A percentile compares a stretch with the other conserved stretches of the same genome.
Conservation (phyloP, 2,329 filamentous ascomycete species). For the Didymella glomerata region DNA sequence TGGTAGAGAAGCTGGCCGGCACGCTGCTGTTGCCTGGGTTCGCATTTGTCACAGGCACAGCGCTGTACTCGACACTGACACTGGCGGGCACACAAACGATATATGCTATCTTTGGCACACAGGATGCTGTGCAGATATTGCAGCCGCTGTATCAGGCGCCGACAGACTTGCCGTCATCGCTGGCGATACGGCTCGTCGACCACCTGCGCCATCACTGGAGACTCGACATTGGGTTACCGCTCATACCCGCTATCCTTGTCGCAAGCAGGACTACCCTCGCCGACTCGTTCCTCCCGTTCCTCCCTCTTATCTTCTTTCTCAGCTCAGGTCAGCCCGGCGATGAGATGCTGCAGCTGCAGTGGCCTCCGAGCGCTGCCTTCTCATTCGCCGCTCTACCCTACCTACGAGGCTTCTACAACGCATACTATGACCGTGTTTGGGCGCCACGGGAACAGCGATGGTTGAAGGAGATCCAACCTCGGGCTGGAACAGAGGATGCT, state of each 20-base stretch:
- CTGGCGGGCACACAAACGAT: conserved; percentile 70
- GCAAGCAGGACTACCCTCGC: conserved; percentile 71
- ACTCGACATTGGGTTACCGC: conserved; percentile 67
- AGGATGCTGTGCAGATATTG: conserved; percentile 67
- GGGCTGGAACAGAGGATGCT: conserved; percentile 50
- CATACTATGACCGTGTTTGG: conserved; percentile 68
- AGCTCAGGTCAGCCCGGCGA: conserved; percentile 59
- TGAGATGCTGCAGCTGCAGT: conserved; percentile 62
- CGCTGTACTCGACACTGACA: conserved; percentile 56
- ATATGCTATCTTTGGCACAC: conserved; percentile 70
- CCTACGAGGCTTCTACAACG: conserved; percentile 69
- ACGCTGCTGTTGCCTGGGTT: conserved; percentile 71
- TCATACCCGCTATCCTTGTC: conserved; percentile 73
- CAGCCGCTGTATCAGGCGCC: conserved; percentile 49
- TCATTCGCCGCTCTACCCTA: conserved; percentile 73
- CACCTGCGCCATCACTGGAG: conserved; percentile 56
- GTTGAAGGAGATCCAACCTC: conserved; percentile 69
- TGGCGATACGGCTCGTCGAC: conserved; percentile 44
- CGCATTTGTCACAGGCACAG: conserved; percentile 62
- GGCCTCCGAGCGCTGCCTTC: conserved; percentile 72
- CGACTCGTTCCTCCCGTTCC: conserved; percentile 69
- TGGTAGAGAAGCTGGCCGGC: conserved; percentile 64
- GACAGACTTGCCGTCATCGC: conserved; percentile 41
- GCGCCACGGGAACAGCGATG: conserved; percentile 66
- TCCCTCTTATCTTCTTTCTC: conserved; percentile 69